These are phyloP conservation scores for Apophysomyces sp. DNA, from an alignment of 371 early-diverging fungal species.

Conservation along the genomic window DNA sequence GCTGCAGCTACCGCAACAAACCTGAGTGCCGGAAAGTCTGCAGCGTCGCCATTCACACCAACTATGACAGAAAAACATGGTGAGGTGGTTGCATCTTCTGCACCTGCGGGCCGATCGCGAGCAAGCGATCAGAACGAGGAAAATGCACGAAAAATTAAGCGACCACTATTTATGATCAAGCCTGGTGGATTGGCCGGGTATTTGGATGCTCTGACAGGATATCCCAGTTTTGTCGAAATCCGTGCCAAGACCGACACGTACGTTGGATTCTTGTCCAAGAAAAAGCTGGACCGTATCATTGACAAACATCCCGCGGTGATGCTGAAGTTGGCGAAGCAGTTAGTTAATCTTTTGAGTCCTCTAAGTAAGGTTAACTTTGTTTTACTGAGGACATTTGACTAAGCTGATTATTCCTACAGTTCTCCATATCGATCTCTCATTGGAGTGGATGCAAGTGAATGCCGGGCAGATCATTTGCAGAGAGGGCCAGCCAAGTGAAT, in stretches of 20 bases:
- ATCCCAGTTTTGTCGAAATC: slow-evolving; percentile 85
- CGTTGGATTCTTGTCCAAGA: slow-evolving; percentile 85
- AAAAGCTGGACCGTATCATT: slow-evolving; percentile 78
- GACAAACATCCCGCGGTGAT: slow-evolving; percentile 83
- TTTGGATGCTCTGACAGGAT: slow-evolving; percentile 86
- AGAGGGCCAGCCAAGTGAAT: slow-evolving; percentile 82
- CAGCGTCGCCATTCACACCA: not conserved
- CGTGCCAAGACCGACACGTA: slow-evolving; percentile 78
- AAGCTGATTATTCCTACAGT: slow-evolving; percentile 26
- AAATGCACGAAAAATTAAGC: slow-evolving; percentile 22
- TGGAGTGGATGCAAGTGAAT: slow-evolving; percentile 94
- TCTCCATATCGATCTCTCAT: slow-evolving; percentile 90
- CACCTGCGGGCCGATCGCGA: slow-evolving; percentile 35
- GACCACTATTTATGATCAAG: slow-evolving; percentile 68
- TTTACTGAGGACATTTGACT: not conserved
- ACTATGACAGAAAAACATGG: slow-evolving; percentile 14
- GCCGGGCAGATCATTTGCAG: slow-evolving; percentile 92
- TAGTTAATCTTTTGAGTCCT: slow-evolving; percentile 81
- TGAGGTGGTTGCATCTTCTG: slow-evolving; percentile 31
- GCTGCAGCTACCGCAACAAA: not conserved
- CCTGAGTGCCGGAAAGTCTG: slow-evolving; percentile 6
- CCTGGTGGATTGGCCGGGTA: slow-evolving; percentile 94
- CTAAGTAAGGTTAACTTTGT: slow-evolving; percentile 51
- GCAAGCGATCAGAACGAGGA: slow-evolving; percentile 11
- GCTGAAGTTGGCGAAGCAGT: slow-evolving; percentile 85